Percentiles rank a stretch among this genome's conserved stretches.
phyloP scores from a whole-genome alignment of 1,139 yeast species.

The Yamadazyma friedrichii region DNA sequence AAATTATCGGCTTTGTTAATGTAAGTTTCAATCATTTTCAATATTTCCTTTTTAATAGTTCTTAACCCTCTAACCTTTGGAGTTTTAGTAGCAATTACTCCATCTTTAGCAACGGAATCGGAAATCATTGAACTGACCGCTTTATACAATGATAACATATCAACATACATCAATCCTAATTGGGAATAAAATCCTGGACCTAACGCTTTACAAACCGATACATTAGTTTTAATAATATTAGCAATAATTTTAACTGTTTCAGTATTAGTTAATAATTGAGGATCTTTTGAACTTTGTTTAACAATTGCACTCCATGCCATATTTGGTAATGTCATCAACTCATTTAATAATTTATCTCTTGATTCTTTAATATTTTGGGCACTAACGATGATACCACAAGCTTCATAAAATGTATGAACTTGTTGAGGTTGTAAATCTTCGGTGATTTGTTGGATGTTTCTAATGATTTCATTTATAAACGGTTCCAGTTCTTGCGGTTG shows the following conservation, averaged over 20 bases:
- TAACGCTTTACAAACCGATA: slow-evolving; percentile 86
- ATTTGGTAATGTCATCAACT: slow-evolving; percentile 88
- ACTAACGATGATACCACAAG: slow-evolving; percentile 90
- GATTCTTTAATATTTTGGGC: slow-evolving; percentile 67
- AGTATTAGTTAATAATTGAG: slow-evolving; percentile 75
- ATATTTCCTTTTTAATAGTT: slow-evolving; percentile 92
- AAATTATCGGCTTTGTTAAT: slow-evolving; percentile 83
- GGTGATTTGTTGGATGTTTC: slow-evolving; percentile 79
- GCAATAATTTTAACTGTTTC: slow-evolving; percentile 93
- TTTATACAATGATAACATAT: slow-evolving; percentile 84
- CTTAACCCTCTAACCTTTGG: slow-evolving; percentile 94
- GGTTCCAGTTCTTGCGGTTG: slow-evolving; percentile 91
- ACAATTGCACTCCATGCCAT: slow-evolving; percentile 92
- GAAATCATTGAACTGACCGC: slow-evolving; percentile 93
- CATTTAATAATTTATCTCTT: slow-evolving; percentile 71
- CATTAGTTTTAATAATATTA: slow-evolving; percentile 90
- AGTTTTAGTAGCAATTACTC: slow-evolving; percentile 87
- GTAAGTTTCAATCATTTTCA: slow-evolving; percentile 86
- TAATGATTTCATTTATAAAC: slow-evolving; percentile 85
- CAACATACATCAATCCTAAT: slow-evolving; percentile 80
- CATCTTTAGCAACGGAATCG: slow-evolving; percentile 73
- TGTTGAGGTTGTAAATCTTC: slow-evolving; percentile 95
- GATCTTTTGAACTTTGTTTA: slow-evolving; percentile 83
- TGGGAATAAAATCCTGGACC: slow-evolving; percentile 93
- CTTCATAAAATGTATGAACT: slow-evolving; percentile 95